These are phyloP conservation scores for Haberlea rhodopensis DNA, from an alignment of 257 asterid species.

Conservation along the genomic window DNA sequence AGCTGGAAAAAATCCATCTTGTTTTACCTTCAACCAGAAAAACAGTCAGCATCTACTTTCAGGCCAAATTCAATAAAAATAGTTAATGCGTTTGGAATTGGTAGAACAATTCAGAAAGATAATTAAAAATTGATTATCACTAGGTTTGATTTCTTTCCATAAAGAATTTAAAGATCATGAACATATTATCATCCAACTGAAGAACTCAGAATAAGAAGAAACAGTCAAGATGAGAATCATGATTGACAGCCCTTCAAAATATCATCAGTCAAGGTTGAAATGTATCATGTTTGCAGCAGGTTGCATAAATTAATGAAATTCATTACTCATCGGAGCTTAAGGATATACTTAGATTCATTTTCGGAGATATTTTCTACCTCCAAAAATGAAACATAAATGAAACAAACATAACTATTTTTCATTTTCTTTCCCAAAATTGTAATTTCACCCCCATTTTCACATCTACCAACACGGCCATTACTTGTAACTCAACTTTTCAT, in stretches of 20 bases:
- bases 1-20: constrained; percentile 96
- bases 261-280: constrained; percentile 4
- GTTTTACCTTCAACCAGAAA: constrained; percentile 68
- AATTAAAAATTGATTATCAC: not conserved
- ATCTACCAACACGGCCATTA: not conserved
- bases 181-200: constrained; percentile 17
- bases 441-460: not conserved
- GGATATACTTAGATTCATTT: not conserved
- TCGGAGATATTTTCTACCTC: not conserved
- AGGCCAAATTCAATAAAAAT: constrained; percentile 12
- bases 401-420: not conserved
- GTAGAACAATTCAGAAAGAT: constrained; percentile 15
- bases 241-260: constrained; percentile 6
- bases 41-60: constrained; percentile 18
- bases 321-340: not conserved
- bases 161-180: not conserved
- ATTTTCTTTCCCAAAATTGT: not conserved
- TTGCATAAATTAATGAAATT: constrained; percentile 7
- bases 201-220: not conserved
- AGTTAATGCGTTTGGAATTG: not conserved
- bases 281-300: too few species aligned
- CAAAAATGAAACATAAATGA: too few species aligned
- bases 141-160: not conserved
- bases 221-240: not conserved
- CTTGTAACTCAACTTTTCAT: not conserved